A percentile compares a stretch with the other conserved stretches of the same genome.
Conservation (phyloP, 2,329 filamentous ascomycete genomes). For the Tolypocladium endophyticum region DNA sequence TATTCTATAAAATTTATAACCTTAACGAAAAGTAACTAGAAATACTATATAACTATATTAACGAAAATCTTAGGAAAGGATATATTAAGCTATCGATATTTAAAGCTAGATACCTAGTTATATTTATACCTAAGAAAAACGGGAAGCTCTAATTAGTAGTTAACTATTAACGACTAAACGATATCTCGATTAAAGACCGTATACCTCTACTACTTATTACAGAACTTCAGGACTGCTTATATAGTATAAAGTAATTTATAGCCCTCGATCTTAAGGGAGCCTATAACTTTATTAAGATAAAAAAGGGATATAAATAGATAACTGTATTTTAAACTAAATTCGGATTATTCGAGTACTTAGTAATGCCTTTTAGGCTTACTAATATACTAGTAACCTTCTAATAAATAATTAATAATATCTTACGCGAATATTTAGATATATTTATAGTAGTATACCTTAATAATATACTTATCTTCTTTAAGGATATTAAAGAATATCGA, state of each 20-base stretch:
- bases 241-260: slow-evolving; percentile 1
- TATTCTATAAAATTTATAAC: slow-evolving; percentile 2
- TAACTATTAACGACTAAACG: slow-evolving; percentile 14
- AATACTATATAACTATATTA: not conserved
- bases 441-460: slow-evolving; percentile 7
- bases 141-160: slow-evolving; percentile 9
- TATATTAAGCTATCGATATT: slow-evolving; percentile 5
- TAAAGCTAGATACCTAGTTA: not conserved
- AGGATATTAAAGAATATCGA: slow-evolving; percentile 3
- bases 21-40: slow-evolving; percentile 5
- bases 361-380: slow-evolving; percentile 17
- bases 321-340: slow-evolving; percentile 21
- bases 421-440: slow-evolving; percentile 4
- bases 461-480: slow-evolving; percentile 7
- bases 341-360: slow-evolving; percentile 20
- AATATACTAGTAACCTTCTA: slow-evolving; percentile 9
- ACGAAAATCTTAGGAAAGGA: not conserved
- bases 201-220: slow-evolving; percentile 10
- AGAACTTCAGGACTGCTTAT: slow-evolving; percentile 10
- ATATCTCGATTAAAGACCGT: slow-evolving; percentile 12
- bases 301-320: slow-evolving; percentile 19
- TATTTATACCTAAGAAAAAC: slow-evolving; percentile 7
- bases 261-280: not conserved
- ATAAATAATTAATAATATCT: slow-evolving; percentile 1
- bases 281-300: not conserved